Evolutionary conservation across 2,329 filamentous ascomycete genomes (phyloP).

Genomic region (Epichloe gansuensis): DNA sequence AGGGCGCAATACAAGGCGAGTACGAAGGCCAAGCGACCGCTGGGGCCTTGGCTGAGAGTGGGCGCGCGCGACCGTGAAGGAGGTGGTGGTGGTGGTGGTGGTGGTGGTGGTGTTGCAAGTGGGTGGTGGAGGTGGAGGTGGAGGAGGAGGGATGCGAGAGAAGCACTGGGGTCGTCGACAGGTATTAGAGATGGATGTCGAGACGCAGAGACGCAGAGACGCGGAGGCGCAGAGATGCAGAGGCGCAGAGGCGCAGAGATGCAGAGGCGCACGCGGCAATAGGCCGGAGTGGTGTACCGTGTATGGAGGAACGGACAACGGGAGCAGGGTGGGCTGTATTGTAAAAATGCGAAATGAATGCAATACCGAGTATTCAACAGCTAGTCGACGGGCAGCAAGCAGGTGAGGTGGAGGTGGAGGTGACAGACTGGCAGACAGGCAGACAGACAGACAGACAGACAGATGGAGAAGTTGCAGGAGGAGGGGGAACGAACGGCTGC

Average conservation of each 20-base stretch:
- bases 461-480: constrained; percentile 4
- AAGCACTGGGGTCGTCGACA: constrained; percentile 7
- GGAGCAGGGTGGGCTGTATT: neutral
- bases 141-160: constrained; percentile 10
- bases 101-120: constrained; percentile 10
- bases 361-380: neutral
- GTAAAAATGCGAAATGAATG: neutral
- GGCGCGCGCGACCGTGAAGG: constrained; percentile 8
- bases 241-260: neutral
- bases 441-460: constrained; percentile 1
- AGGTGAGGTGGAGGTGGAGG: constrained; percentile 1
- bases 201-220: neutral
- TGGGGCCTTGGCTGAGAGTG: constrained; percentile 10
- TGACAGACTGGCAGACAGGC: constrained; percentile 1
- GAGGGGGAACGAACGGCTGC: constrained; percentile 6
- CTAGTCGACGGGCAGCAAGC: constrained; percentile 2
- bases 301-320: neutral
- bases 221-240: neutral
- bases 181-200: constrained; percentile 4
- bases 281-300: constrained; percentile 4
- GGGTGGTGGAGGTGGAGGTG: constrained; percentile 11
- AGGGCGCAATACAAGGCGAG: constrained; percentile 1
- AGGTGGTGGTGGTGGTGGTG: constrained; percentile 1
- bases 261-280: constrained; percentile 8
- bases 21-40: constrained; percentile 2